Base-by-base conservation (phyloP, 2,329 filamentous ascomycete species). In the Hypomyces perniciosus region DNA sequence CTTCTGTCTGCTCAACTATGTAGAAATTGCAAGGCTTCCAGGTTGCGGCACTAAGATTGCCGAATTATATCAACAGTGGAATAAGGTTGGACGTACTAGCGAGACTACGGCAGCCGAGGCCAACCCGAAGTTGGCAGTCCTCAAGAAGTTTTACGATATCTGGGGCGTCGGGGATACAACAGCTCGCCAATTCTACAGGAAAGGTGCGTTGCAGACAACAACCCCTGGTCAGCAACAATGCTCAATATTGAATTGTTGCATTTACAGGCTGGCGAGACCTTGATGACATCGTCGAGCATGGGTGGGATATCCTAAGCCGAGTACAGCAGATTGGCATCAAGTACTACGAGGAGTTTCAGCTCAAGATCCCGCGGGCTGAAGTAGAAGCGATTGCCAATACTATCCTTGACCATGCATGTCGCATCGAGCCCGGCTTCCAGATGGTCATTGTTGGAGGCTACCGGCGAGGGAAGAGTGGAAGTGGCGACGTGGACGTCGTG, bases 281-380 rank as follows among this genome's bases (percentile, higher is more conserved):
- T 1, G 90, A 96, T 60, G 91, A 97, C 60, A 73, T 97, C 3
- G 75, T 96, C 38, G 87, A 95, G 61, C 79, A 83, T 60, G 90
- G 88, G 8, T 97, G 92, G 92, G 65, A 74, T 20, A 75, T 68
- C 0, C 73, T 97, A 1, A 85, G 78, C 1, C 82, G 90, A 9
- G 86, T 89, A 1, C 92, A 96, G 67, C 90, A 97, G 65, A 95
- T 97, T 50, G 92, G 93, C 0, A 74, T 96, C 41, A 97, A 97
- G 65, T 96, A 84, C 68, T 96, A 95, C 65, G 86, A 95, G 33
- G 92, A 97, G 56, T 87, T 99, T 50, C 72, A 80, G 42, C 68
- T 77, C 12, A 82, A 79, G 10, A 88, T 97, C 4, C 79, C 88
- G 0, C 80, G 90, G 1, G 52, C 62, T 0, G 90, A 97, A 65